A percentile compares a stretch with the other conserved stretches of the same genome.
Evolutionary conservation across 1,284 basidiomycete species (phyloP).

Genomic region (Ustanciosporium gigantosporum): DNA sequence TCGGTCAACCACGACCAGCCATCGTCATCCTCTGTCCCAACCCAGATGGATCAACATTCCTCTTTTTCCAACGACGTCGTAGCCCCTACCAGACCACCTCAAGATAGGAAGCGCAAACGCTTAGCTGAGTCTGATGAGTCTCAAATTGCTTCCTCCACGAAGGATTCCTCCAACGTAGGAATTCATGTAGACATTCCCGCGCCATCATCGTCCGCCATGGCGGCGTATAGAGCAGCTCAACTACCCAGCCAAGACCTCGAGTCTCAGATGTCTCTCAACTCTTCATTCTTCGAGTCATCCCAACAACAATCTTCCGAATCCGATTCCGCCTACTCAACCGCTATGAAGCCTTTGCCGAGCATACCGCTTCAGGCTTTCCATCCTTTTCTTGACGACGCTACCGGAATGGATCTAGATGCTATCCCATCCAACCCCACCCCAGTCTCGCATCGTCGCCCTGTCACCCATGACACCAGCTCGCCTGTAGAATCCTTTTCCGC

Average conservation of each 20-base stretch:
- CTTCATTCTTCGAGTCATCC: constrained; percentile 7
- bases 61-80: too few species aligned
- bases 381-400: constrained; percentile 30
- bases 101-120: constrained; percentile 12
- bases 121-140: neutral
- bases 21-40: too few species aligned
- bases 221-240: constrained; percentile 7
- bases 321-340: too few species aligned
- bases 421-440: neutral
- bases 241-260: constrained; percentile 2
- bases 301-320: too few species aligned
- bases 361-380: constrained; percentile 20
- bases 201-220: constrained; percentile 23
- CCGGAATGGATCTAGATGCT: constrained; percentile 16
- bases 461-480: constrained; percentile 3
- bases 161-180: too few species aligned
- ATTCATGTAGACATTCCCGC: constrained; percentile 11
- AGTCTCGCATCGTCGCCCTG: neutral
- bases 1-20: too few species aligned
- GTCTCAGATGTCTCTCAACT: constrained; percentile 7
- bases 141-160: too few species aligned
- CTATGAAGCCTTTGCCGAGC: constrained; percentile 8
- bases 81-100: neutral
- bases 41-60: too few species aligned
- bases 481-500: constrained; percentile 34